These are phyloP conservation scores for Mariannaea sp. DNA, from an alignment of 2,329 filamentous ascomycete genomes.

Conservation along the genomic window DNA sequence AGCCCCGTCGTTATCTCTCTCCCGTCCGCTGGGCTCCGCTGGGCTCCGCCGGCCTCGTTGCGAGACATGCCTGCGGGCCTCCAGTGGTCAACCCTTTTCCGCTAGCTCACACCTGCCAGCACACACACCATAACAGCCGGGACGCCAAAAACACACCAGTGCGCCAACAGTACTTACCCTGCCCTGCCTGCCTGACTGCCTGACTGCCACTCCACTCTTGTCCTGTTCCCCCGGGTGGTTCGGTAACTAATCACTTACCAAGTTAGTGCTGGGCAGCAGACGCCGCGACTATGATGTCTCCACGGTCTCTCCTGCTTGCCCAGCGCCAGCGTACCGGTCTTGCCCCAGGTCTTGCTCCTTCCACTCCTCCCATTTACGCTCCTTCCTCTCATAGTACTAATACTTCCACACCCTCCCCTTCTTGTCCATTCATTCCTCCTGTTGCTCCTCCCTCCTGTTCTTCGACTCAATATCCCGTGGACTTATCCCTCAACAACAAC, in stretches of 20 bases:
- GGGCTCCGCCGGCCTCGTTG: conserved; percentile 6
- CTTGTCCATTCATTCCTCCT: conserved; percentile 26
- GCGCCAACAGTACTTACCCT: background rate
- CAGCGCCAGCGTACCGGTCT: conserved; percentile 27
- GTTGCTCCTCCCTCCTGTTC: conserved; percentile 13
- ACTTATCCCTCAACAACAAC: conserved; percentile 7
- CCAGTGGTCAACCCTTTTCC: conserved; percentile 5
- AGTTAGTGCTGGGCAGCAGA: conserved; percentile 21
- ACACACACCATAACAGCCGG: conserved; percentile 11
- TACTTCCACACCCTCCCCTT: conserved; percentile 25
- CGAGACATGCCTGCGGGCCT: conserved; percentile 30
- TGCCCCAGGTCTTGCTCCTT: conserved; percentile 16
- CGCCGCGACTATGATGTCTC: conserved; percentile 38
- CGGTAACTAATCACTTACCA: too few relatives aligned
- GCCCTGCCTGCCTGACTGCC: conserved; percentile 11
- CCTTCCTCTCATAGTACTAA: conserved; percentile 25
- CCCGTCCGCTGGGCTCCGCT: too few relatives aligned
- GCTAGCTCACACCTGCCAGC: conserved; percentile 19
- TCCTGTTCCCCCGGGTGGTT: conserved; percentile 27
- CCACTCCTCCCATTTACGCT: background rate
- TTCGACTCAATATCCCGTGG: conserved; percentile 20
- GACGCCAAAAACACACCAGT: conserved; percentile 1
- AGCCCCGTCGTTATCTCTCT: conserved; percentile 18
- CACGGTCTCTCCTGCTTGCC: conserved; percentile 38
- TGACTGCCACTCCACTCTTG: conserved; percentile 30